phyloP scores from a whole-genome alignment of 2,329 filamentous ascomycete species.

The Didymella glomerata region DNA sequence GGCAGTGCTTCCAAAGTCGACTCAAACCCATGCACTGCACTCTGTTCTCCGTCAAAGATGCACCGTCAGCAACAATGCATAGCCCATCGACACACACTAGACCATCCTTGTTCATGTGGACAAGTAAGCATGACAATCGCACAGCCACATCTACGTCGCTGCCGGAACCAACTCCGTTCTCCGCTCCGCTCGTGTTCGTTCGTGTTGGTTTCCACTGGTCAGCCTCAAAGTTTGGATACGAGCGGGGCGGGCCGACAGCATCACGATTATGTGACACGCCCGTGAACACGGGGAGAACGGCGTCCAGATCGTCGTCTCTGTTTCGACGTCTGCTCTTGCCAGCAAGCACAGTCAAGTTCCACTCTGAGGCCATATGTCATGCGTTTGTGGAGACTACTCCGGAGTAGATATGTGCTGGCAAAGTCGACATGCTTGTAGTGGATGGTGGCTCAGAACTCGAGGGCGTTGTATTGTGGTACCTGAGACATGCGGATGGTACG shows the following conservation, averaged over 20 bases:
- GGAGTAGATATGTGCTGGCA: not conserved
- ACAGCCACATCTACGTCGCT: too few relatives aligned
- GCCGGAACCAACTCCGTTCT: not conserved
- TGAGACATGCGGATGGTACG: not conserved
- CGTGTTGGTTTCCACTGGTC: not conserved
- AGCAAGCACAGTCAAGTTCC: not conserved
- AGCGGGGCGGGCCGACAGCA: not conserved
- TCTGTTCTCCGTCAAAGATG: too few relatives aligned
- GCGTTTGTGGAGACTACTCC: not conserved
- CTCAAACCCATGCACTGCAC: too few relatives aligned
- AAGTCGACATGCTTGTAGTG: not conserved
- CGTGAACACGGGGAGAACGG: not conserved
- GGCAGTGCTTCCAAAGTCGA: too few relatives aligned
- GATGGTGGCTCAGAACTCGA: not conserved
- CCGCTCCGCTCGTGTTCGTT: conserved; percentile 1
- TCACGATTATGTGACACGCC: not conserved
- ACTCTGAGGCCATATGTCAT: not conserved
- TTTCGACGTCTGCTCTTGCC: not conserved
- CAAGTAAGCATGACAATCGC: too few relatives aligned
- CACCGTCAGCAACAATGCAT: too few relatives aligned
- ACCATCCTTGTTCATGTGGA: too few relatives aligned
- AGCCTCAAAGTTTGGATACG: not conserved
- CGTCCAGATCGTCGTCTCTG: not conserved
- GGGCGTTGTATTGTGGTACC: not conserved
- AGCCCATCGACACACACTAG: too few relatives aligned